Evolutionary conservation across 192 early-diverging fungal species (phyloP).

Genomic region (Backusella psychrophila): DNA sequence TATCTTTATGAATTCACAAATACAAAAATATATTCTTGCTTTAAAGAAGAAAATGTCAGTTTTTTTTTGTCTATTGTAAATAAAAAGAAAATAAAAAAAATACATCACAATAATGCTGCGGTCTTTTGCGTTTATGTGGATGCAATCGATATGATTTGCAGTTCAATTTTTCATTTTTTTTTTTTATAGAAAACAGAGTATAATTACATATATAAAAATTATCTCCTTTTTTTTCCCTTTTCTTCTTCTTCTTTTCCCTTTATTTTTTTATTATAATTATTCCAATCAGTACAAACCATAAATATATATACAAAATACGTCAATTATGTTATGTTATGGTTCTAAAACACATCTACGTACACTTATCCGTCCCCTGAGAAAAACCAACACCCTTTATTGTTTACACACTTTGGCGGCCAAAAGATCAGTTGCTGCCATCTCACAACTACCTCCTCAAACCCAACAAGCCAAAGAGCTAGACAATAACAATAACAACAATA

Average conservation of each 20-base stretch:
- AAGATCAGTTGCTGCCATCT: constrained; percentile 5
- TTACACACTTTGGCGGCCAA: background rate
- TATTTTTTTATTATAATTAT: too few relatives aligned
- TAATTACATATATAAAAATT: background rate
- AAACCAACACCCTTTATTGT: background rate
- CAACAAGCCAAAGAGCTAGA: background rate
- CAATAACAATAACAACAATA: constrained; percentile 1
- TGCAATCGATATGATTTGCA: constrained; percentile 5
- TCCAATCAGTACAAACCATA: too few relatives aligned
- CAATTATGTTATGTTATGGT: constrained; percentile 2
- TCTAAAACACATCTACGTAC: background rate
- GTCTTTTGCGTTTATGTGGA: background rate
- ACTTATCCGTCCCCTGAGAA: background rate
- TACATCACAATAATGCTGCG: background rate
- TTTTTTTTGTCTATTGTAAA: background rate
- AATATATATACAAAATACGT: background rate
- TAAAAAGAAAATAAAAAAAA: background rate
- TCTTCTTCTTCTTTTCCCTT: background rate
- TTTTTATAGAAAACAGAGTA: background rate
- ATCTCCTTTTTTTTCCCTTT: background rate
- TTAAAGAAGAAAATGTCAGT: background rate
- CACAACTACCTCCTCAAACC: background rate
- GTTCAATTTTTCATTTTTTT: background rate
- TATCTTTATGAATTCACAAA: too few relatives aligned
- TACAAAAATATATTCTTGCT: too few relatives aligned